Base-by-base conservation (phyloP, 345 rosid species). In the Dimocarpus longan region DNA sequence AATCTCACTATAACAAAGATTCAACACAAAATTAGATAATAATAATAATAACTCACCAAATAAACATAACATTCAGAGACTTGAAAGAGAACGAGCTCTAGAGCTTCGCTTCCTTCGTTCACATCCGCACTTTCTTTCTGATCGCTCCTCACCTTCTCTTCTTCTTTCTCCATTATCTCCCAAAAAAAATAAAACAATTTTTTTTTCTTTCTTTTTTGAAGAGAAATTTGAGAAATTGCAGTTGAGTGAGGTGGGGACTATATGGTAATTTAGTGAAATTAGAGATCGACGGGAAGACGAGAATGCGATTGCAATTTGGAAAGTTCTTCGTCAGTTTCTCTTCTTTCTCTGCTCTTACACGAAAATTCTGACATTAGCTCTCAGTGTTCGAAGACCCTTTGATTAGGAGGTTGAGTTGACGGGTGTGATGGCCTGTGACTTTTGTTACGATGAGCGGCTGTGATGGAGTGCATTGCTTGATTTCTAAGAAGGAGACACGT, bases 41-140 rank as follows among this genome's bases (percentile, higher is more conserved):
- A 56, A 19, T 2, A 52, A 77, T 43, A 74, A 48, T 54, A 68
- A 48, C 82, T 78, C 84, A 94, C 97, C 93, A 91, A 71, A 87
- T 94, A 92, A 80, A 93, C 98, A 79, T 95, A 95, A 82, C 97
- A 94, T 87, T 96, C 98, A 68, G 98, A 84, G 71, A 96, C 97
- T 81, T 92, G 95, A 85, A 90, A 95, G 39, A 92, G 90, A 80
- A 91, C 64, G 71, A 96, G 86, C 89, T 96, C 99, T 48, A 93
- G 69, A 13, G 85, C 85, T 76, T 90, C 97, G 19, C 78, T 75
- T 76, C 87, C 95, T 66, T 90, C 98, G 81, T 43, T 80, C 75
- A 80, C 88, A 40, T 82, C 87, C 60, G 56, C 76, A 21, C 26
- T 65, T 66, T 81, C 87, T 63, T 57, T 57, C 24, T 50, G 78